Conservation (phyloP, 1,284 basidiomycete genomes). For the Ustilago vetiveriae region DNA sequence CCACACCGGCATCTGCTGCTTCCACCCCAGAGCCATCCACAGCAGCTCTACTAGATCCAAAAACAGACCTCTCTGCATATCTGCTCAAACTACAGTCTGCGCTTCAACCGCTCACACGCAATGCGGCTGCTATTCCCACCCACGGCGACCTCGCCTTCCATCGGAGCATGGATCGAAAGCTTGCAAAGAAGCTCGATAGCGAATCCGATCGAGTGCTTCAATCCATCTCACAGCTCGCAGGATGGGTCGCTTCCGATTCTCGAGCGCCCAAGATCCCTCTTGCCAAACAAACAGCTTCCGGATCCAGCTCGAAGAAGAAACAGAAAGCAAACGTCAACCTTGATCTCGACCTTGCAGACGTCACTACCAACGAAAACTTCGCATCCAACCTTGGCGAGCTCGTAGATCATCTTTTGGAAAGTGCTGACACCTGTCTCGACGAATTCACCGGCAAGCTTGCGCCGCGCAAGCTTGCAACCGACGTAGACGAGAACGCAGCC, state of each 20-base stretch:
- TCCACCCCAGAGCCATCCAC: constrained; percentile 13
- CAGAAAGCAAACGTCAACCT: constrained; percentile 14
- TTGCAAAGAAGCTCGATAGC: constrained; percentile 76
- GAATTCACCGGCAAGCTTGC: constrained; percentile 78
- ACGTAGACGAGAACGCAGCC: constrained; percentile 2
- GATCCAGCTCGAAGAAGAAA: constrained; percentile 4
- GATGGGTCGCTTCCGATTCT: constrained; percentile 42
- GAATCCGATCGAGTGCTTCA: constrained; percentile 72
- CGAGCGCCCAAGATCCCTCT: constrained; percentile 35
- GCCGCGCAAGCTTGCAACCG: constrained; percentile 66
- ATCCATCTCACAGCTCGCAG: constrained; percentile 39
- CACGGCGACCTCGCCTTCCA: constrained; percentile 80
- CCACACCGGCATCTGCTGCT: constrained; percentile 10
- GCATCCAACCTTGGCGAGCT: constrained; percentile 79
- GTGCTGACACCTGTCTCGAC: constrained; percentile 83
- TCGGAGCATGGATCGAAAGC: constrained; percentile 78
- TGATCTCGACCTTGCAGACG: constrained; percentile 33
- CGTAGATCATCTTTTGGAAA: constrained; percentile 85
- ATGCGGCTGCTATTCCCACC: constrained; percentile 65
- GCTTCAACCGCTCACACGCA: constrained; percentile 52
- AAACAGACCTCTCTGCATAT: constrained; percentile 30
- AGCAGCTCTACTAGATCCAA: constrained; percentile 28
- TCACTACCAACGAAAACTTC: constrained; percentile 76
- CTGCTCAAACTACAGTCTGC: constrained; percentile 48
- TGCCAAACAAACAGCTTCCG: constrained; percentile 1